These are phyloP conservation scores for Magnolia sinica DNA, from an alignment of 164 flowering plant genomes.

Conservation along the genomic window DNA sequence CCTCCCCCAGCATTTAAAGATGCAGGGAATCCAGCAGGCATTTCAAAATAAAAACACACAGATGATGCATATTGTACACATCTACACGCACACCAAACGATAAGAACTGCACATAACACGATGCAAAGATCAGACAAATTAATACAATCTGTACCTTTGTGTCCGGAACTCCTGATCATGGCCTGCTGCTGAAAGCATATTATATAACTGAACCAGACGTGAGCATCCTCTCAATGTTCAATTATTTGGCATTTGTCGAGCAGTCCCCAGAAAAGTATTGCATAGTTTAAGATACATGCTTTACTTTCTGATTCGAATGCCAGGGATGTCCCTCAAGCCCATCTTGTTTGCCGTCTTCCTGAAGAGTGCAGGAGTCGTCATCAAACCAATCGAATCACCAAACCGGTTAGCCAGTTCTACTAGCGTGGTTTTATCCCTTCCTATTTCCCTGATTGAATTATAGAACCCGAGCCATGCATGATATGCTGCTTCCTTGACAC, in stretches of 20 bases:
- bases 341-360: conserved; percentile 82
- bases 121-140: too few relatives aligned
- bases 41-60: too few relatives aligned
- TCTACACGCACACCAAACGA: too few relatives aligned
- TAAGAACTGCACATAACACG: too few relatives aligned
- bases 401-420: conserved; percentile 75
- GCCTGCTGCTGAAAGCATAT: neutral
- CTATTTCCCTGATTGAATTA: conserved; percentile 80
- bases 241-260: neutral
- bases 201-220: too few relatives aligned
- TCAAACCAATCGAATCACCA: conserved; percentile 64
- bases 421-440: conserved; percentile 82
- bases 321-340: conserved; percentile 88
- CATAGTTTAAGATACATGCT: neutral
- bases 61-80: too few relatives aligned
- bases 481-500: conserved; percentile 89
- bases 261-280: neutral
- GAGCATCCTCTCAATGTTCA: neutral
- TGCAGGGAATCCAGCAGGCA: too few relatives aligned
- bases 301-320: conserved; percentile 66
- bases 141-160: neutral
- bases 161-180: neutral
- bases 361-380: conserved; percentile 68
- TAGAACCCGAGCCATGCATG: conserved; percentile 99
- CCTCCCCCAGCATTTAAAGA: too few relatives aligned